phyloP scores from a whole-genome alignment of 768 basidiomycete species.

The Podaxis sp. region DNA sequence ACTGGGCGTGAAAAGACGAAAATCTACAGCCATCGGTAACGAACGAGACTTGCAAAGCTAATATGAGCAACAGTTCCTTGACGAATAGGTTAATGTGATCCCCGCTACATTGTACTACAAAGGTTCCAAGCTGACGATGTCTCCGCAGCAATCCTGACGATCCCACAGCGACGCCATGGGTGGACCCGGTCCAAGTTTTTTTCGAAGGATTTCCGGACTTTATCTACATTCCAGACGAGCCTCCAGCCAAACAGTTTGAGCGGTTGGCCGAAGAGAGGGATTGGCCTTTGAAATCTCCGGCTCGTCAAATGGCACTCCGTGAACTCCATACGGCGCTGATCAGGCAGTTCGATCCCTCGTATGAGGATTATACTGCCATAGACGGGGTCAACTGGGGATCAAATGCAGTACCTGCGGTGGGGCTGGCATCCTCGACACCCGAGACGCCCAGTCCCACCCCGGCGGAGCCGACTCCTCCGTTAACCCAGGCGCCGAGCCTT shows the following conservation, averaged over 20 bases:
- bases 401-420: background rate
- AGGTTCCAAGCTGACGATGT: background rate
- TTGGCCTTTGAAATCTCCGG: slow-evolving; percentile 17
- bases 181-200: slow-evolving; percentile 12
- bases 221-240: slow-evolving; percentile 16
- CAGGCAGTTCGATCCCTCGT: slow-evolving; percentile 27
- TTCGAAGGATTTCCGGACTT: slow-evolving; percentile 19
- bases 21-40: background rate
- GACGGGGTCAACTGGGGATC: background rate
- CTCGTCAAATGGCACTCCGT: slow-evolving; percentile 15
- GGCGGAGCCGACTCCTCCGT: background rate
- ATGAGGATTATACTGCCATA: background rate
- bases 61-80: background rate
- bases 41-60: background rate
- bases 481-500: background rate
- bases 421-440: background rate
- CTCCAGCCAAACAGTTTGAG: slow-evolving; percentile 24
- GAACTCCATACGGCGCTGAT: slow-evolving; percentile 30
- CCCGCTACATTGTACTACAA: background rate
- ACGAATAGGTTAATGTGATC: background rate
- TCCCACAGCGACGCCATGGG: background rate
- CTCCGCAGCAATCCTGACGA: background rate
- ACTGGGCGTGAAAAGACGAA: background rate
- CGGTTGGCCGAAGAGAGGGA: slow-evolving; percentile 19
- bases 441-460: no score